These are phyloP conservation scores for Scalesia atractyloides DNA, from an alignment of 129 eudicot genomes.

Conservation along the genomic window DNA sequence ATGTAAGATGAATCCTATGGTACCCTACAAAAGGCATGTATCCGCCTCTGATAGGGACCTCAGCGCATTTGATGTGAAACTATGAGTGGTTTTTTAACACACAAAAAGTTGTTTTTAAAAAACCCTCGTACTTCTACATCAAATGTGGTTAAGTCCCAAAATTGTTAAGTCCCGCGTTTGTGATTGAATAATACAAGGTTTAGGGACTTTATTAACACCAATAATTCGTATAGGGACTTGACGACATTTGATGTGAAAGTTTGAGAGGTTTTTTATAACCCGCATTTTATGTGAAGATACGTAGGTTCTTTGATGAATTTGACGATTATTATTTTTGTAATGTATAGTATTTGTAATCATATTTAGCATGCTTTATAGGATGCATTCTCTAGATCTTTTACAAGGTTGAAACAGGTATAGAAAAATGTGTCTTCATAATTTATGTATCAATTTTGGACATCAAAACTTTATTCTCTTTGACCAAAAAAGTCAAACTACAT, in stretches of 20 bases:
- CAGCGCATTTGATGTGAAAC: no score
- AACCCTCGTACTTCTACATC: not conserved
- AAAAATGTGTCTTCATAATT: not conserved
- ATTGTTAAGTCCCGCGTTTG: not conserved
- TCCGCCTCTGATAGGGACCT: no score
- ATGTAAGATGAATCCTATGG: no score
- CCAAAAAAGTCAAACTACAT: slow-evolving; percentile 1
- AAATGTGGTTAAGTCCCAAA: not conserved
- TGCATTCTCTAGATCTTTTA: not conserved
- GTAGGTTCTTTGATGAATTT: not conserved
- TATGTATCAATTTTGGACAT: not conserved
- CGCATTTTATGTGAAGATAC: not conserved
- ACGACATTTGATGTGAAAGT: not conserved
- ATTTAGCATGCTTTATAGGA: not conserved
- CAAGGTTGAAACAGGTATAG: not conserved
- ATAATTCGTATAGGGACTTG: not conserved
- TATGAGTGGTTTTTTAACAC: no score
- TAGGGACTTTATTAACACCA: not conserved
- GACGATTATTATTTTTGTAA: not conserved
- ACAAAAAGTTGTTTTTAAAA: not conserved
- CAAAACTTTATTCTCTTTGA: not conserved
- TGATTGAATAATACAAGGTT: not conserved
- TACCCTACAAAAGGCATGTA: no score
- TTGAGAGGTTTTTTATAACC: not conserved
- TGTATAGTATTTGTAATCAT: not conserved